Evolutionary conservation across 225 moss, liverwort and hornwort species (phyloP).

Genomic region (Antitrichia curtipendula): DNA sequence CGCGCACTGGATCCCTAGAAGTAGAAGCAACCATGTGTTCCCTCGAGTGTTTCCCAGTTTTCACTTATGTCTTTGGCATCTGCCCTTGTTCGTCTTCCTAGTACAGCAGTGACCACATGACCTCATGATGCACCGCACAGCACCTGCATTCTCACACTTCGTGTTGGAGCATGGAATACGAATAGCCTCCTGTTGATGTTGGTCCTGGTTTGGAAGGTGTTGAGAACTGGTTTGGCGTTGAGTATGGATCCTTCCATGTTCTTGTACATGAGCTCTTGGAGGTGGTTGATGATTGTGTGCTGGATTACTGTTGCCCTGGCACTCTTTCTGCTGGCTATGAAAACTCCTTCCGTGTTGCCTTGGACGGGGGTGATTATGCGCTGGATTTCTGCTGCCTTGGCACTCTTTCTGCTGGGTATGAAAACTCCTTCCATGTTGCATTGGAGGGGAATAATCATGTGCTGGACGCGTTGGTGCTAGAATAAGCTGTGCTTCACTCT

Average conservation of each 20-base stretch:
- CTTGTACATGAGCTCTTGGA: background rate
- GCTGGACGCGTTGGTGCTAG: background rate
- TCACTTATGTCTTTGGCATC: constrained; percentile 10
- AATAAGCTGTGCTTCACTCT: background rate
- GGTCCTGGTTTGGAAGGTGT: background rate
- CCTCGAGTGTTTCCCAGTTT: background rate
- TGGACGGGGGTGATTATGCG: background rate
- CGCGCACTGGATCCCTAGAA: background rate
- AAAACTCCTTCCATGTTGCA: background rate
- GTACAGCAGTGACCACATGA: constrained; percentile 23
- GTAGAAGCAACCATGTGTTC: background rate
- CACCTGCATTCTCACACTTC: background rate
- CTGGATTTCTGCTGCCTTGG: background rate
- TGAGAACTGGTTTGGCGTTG: background rate
- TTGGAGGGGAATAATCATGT: background rate
- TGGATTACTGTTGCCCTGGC: background rate
- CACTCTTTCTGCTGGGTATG: background rate
- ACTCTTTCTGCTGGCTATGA: background rate
- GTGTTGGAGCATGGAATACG: constrained; percentile 7
- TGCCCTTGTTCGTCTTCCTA: background rate
- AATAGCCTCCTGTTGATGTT: background rate
- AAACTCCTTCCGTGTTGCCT: background rate
- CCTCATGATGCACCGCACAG: constrained; percentile 8
- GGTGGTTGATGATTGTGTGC: background rate
- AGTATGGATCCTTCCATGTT: background rate